Evolutionary conservation across 768 basidiomycete genomes (phyloP), one percentile per base, ranked within the genome.

Genomic region (Lepiota venenata): DNA sequence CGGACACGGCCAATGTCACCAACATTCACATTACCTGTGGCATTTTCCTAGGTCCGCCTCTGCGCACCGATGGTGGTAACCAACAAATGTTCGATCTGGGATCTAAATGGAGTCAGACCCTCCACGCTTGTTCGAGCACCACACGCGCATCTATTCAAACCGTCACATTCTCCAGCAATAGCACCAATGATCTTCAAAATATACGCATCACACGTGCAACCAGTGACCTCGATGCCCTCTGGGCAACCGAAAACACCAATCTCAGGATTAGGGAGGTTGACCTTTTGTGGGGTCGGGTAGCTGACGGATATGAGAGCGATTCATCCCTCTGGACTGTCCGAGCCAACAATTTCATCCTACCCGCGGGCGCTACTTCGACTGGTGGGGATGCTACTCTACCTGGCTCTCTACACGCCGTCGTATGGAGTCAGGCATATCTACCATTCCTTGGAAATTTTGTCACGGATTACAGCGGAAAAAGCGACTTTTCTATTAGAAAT

Each of bases 31-130:
- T 39, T 10, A 12, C 10, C 4, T 49, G 47, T 21, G 35, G 36
- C 6, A 15, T 21, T 20, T 37, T 49, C 20, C 18, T 49, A 3
- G 47, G 35, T 2, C 35, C 47, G 2, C 47, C 35, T 4, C 21
- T 15, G 10, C 47, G 47, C 14, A 37, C 47, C 10, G 47, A 49
- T 20, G 47, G 47, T 3, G 47, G 47, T 56, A 29, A 58, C 58
- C 9, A 58, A 56, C 20, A 51, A 56, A 16, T 50, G 39, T 25
- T 38, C 47, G 9, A 59, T 59, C 49, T 1, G 27, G 20, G 41
- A 18, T 18, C 52, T 54, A n/a, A 58, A 52, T 48, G 14, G 59
- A 22, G 50, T 58, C 11, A 56, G 58, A 3, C 56, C 56, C 38
- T 42, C 36, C 47, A 57, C 39, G 21, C 56, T 42, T 39, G 40